phyloP scores from a whole-genome alignment of 2,329 filamentous ascomycete genomes.

The Cytospora piceae region DNA sequence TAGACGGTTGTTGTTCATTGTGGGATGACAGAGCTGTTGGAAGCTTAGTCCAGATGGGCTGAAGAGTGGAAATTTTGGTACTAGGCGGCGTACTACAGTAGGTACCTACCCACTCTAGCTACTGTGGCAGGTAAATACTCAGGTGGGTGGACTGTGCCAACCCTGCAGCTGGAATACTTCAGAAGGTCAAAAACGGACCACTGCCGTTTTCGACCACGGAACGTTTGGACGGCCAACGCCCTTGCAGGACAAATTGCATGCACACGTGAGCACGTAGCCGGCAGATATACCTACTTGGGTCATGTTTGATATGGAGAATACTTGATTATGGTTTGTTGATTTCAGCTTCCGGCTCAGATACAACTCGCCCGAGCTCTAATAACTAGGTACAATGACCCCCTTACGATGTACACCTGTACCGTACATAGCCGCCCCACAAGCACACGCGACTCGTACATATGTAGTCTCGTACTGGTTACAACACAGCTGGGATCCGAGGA shows the following conservation, averaged over 20 bases:
- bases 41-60: slow-evolving; percentile 41
- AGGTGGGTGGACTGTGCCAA: slow-evolving; percentile 20
- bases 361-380: not conserved
- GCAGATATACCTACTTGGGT: not conserved
- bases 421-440: not conserved
- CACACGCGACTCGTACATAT: not conserved
- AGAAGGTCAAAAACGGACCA: not conserved
- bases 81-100: slow-evolving; percentile 9
- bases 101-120: not conserved
- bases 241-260: not conserved
- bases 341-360: not conserved
- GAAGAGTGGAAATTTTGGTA: slow-evolving; percentile 36
- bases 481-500: not conserved
- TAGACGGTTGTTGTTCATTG: slow-evolving; percentile 19
- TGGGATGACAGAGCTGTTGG: slow-evolving; percentile 37
- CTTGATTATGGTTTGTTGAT: not conserved
- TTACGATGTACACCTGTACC: not conserved
- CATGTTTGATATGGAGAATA: not conserved
- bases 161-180: not conserved
- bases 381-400: not conserved
- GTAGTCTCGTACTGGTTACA: not conserved
- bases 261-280: not conserved
- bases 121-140: not conserved
- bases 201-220: not conserved
- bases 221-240: not conserved